A percentile compares a stretch with the other conserved stretches of the same genome.
phyloP scores from a whole-genome alignment of 192 early-diverging fungal genomes.

The Gamsiella multidivaricata region DNA sequence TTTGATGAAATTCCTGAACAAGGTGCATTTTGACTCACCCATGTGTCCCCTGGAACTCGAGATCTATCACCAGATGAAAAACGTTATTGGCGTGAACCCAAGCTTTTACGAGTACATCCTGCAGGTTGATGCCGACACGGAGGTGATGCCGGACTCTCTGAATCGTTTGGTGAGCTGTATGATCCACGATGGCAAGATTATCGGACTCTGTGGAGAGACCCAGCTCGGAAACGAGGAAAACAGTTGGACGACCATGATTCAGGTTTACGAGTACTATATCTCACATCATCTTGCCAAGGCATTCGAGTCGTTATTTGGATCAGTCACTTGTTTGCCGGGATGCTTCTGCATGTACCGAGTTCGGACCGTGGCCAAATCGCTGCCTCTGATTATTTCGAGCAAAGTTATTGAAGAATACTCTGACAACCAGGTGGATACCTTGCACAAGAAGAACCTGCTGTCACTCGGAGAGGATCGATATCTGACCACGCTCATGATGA shows the following conservation, averaged over 20 bases:
- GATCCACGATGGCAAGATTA: slow-evolving; percentile 81
- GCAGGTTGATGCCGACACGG: slow-evolving; percentile 86
- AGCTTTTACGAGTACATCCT: slow-evolving; percentile 82
- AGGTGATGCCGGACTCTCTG: slow-evolving; percentile 86
- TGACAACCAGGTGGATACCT: slow-evolving; percentile 91
- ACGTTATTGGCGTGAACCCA: slow-evolving; percentile 92
- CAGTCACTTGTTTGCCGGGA: slow-evolving; percentile 85
- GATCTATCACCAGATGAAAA: slow-evolving; percentile 96
- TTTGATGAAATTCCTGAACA: slow-evolving; percentile 92
- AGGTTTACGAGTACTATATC: slow-evolving; percentile 94
- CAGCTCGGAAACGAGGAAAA: slow-evolving; percentile 89
- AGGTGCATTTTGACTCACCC: slow-evolving; percentile 88
- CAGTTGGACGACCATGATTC: slow-evolving; percentile 96
- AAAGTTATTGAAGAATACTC: slow-evolving; percentile 88
- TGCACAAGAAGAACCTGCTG: slow-evolving; percentile 98
- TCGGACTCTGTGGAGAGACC: slow-evolving; percentile 96
- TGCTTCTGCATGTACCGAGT: slow-evolving; percentile 92
- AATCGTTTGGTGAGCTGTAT: slow-evolving; percentile 88
- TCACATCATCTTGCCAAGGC: slow-evolving; percentile 94
- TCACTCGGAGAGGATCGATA: slow-evolving; percentile 97
- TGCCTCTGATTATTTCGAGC: slow-evolving; percentile 84
- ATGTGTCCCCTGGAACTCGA: slow-evolving; percentile 97
- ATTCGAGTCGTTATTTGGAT: slow-evolving; percentile 84
- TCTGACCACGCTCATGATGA: slow-evolving; percentile 96
- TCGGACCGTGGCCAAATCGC: slow-evolving; percentile 70